A percentile compares a stretch with the other conserved stretches of the same genome.
phyloP scores from a whole-genome alignment of 2,329 filamentous ascomycete species.

The Diaporthe capsici region DNA sequence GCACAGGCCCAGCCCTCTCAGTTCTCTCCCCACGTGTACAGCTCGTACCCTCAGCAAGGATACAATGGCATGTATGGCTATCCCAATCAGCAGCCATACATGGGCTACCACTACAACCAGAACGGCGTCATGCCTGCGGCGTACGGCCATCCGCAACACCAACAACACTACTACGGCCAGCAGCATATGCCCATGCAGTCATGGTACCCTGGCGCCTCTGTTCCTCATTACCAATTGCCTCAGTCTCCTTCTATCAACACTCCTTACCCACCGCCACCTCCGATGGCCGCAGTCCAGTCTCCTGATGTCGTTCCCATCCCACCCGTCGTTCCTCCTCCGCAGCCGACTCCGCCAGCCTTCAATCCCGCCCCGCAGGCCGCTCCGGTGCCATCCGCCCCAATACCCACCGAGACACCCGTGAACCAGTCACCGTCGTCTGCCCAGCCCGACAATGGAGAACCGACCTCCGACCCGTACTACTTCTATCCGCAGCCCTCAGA shows the following conservation, averaged over 20 bases:
- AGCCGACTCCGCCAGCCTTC: slow-evolving; percentile 29
- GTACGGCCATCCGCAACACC: slow-evolving; percentile 63
- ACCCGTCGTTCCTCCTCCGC: slow-evolving; percentile 31
- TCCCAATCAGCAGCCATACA: slow-evolving; percentile 53
- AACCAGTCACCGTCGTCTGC: slow-evolving; percentile 18
- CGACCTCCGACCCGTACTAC: neutral
- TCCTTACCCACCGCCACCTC: slow-evolving; percentile 64
- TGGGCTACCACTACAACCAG: slow-evolving; percentile 73
- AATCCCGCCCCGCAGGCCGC: slow-evolving; percentile 14
- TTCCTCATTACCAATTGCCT: slow-evolving; percentile 64
- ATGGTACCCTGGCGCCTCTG: slow-evolving; percentile 57
- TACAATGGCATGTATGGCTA: slow-evolving; percentile 36
- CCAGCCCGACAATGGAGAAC: slow-evolving; percentile 11
- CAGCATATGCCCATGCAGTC: slow-evolving; percentile 54
- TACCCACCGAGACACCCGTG: slow-evolving; percentile 16
- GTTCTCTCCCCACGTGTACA: slow-evolving; percentile 18
- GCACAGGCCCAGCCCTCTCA: slow-evolving; percentile 27
- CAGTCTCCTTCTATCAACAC: slow-evolving; percentile 63
- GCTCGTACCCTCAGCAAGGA: slow-evolving; percentile 29
- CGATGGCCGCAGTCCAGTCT: slow-evolving; percentile 32
- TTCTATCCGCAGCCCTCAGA: slow-evolving; percentile 21
- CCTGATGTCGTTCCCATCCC: slow-evolving; percentile 27
- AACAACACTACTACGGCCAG: slow-evolving; percentile 65
- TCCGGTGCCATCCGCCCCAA: slow-evolving; percentile 14
- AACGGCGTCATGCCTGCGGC: slow-evolving; percentile 61